Percentiles rank a stretch among this genome's conserved stretches.
Conservation (phyloP, 768 basidiomycete genomes). For the Rubroboletus satanas region DNA sequence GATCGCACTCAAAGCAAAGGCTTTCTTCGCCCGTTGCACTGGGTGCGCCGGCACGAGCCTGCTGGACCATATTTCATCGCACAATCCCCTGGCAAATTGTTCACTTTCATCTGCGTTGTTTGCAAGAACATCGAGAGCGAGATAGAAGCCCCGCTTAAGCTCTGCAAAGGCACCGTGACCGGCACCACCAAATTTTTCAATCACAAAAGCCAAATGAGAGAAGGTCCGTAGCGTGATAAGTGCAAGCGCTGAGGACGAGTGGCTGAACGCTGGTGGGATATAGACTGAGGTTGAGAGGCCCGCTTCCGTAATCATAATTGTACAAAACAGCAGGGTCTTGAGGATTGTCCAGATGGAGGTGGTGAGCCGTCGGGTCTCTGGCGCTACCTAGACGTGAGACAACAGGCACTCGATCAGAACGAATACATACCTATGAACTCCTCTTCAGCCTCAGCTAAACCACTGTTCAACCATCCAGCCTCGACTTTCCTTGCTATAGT, state of each 20-base stretch:
- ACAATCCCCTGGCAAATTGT: conserved; percentile 37
- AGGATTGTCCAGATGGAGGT: conserved; percentile 62
- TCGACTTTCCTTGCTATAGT: conserved; percentile 44
- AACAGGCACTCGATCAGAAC: conserved; percentile 15
- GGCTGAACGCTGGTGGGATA: conserved; percentile 38
- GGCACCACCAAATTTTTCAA: conserved; percentile 73
- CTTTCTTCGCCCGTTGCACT: conserved; percentile 38
- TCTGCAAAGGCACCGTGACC: conserved; percentile 59
- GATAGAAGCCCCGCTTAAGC: conserved; percentile 70
- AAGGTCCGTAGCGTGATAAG: conserved; percentile 53
- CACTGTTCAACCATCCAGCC: conserved; percentile 43
- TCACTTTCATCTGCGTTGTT: conserved; percentile 35
- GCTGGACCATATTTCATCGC: conserved; percentile 28
- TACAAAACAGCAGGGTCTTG: conserved; percentile 74
- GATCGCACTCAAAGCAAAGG: conserved; percentile 67
- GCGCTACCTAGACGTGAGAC: conserved; percentile 31
- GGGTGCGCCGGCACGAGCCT: conserved; percentile 22
- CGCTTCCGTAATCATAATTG: conserved; percentile 64
- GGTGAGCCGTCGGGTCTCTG: conserved; percentile 41
- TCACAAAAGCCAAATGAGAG: conserved; percentile 68
- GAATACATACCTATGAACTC: conserved; percentile 32
- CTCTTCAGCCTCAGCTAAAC: conserved; percentile 26
- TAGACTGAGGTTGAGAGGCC: conserved; percentile 54
- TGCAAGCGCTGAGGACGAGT: conserved; percentile 48
- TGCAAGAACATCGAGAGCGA: conserved; percentile 70